Conservation (phyloP, 495 filamentous ascomycete genomes). For the Xylaria telfairii region DNA sequence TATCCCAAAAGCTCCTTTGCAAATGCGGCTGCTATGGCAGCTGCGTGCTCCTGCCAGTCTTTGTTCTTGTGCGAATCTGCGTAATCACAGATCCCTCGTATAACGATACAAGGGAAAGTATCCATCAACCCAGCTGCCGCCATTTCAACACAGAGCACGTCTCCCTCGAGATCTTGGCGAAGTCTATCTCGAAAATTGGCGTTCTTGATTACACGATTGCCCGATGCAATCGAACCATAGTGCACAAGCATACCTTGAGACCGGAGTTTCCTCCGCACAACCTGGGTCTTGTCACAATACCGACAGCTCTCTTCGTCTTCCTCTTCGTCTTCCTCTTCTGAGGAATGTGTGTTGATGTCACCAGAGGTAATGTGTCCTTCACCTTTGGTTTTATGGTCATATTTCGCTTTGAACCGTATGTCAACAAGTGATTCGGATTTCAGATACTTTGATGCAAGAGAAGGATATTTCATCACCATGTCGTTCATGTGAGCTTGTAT, state of each 20-base stretch:
- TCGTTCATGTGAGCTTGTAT: not conserved
- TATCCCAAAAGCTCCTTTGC: constrained; percentile 24
- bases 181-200: constrained; percentile 27
- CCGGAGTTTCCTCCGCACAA: not conserved
- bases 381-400: not conserved
- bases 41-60: constrained; percentile 42
- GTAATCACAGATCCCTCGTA: constrained; percentile 47
- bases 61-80: constrained; percentile 45
- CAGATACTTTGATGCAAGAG: not conserved
- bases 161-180: constrained; percentile 8
- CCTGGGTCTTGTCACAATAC: constrained; percentile 8
- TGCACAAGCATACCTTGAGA: constrained; percentile 30
- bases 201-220: constrained; percentile 31
- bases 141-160: constrained; percentile 48
- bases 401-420: constrained; percentile 5
- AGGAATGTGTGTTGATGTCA: not conserved
- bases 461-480: constrained; percentile 10
- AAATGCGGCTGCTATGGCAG: constrained; percentile 35
- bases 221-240: constrained; percentile 43
- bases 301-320: not conserved
- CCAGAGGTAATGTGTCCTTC: not conserved
- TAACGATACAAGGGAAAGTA: constrained; percentile 37
- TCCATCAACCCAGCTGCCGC: constrained; percentile 42
- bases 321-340: not conserved
- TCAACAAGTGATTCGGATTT: constrained; percentile 6